Evolutionary conservation across 2,329 filamentous ascomycete species (phyloP).

Genomic region (Hypoxylon sp.): DNA sequence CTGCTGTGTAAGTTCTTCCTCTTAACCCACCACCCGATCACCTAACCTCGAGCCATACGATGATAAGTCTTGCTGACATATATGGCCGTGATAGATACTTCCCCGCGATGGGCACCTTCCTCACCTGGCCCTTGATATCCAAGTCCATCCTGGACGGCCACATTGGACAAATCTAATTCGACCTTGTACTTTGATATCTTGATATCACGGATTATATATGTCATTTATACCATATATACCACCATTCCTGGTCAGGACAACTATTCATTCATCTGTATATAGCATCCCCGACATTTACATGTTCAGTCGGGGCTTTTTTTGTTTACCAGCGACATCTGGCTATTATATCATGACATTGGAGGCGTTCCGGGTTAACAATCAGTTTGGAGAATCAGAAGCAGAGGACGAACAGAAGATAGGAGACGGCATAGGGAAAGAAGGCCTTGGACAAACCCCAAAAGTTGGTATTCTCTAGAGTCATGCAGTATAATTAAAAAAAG

Average conservation of each 20-base stretch:
- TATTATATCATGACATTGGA: conserved; percentile 30
- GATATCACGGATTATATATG: conserved; percentile 12
- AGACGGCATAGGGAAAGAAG: conserved; percentile 4
- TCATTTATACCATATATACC: conserved; percentile 13
- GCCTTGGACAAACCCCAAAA: neutral
- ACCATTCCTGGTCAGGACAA: conserved; percentile 12
- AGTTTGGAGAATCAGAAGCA: conserved; percentile 22
- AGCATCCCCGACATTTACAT: conserved; percentile 14
- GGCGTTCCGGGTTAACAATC: conserved; percentile 36
- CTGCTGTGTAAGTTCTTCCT: conserved; percentile 55
- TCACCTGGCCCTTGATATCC: conserved; percentile 58
- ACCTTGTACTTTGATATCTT: conserved; percentile 5
- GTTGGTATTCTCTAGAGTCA: conserved; percentile 9
- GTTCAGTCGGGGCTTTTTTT: conserved; percentile 29
- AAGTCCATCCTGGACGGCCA: conserved; percentile 49
- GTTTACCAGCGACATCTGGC: conserved; percentile 21
- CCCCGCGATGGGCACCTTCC: conserved; percentile 53
- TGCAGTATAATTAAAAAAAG: conserved; percentile 16
- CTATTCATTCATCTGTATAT: conserved; percentile 36
- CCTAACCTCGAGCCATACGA: no score
- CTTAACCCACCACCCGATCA: neutral
- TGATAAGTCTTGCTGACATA: neutral
- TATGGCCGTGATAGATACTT: conserved; percentile 53
- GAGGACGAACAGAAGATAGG: neutral
- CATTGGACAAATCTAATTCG: conserved; percentile 42